Evolutionary conservation across 352 stramenopile species (phyloP).

Genomic region (Pythium aquatile): DNA sequence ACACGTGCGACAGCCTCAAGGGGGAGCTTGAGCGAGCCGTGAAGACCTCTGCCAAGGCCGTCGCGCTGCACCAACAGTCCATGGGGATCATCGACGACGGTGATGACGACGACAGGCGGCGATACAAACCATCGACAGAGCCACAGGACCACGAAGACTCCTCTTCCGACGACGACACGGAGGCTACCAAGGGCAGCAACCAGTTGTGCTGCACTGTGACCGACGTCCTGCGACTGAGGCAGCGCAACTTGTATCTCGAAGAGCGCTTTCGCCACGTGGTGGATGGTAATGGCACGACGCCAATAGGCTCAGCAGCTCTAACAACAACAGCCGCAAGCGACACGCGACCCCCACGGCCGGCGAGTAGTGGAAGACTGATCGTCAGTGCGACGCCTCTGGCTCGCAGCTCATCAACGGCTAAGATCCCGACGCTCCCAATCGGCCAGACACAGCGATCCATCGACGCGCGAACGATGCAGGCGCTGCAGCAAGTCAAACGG

Average conservation of each 20-base stretch:
- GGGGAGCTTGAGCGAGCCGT: slow-evolving; percentile 45
- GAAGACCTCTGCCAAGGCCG: slow-evolving; percentile 34
- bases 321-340: background rate
- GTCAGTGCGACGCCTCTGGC: background rate
- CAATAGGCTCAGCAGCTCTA: background rate
- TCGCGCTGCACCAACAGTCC: slow-evolving; percentile 24
- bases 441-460: slow-evolving; percentile 23
- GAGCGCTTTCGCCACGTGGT: slow-evolving; percentile 41
- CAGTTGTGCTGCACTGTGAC: slow-evolving; percentile 25
- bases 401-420: slow-evolving; percentile 6
- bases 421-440: slow-evolving; percentile 5
- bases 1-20: slow-evolving; percentile 45
- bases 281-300: background rate
- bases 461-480: slow-evolving; percentile 36
- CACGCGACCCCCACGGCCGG: slow-evolving; percentile 6
- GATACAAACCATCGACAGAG: background rate
- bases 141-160: background rate
- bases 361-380: background rate
- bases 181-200: slow-evolving; percentile 2
- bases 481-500: slow-evolving; percentile 50
- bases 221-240: slow-evolving; percentile 51
- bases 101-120: background rate
- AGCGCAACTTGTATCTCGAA: slow-evolving; percentile 62
- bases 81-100: slow-evolving; percentile 1
- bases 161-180: background rate